These are phyloP conservation scores for Geoglossum glabrum DNA, from an alignment of 495 filamentous ascomycete species.

Conservation along the genomic window DNA sequence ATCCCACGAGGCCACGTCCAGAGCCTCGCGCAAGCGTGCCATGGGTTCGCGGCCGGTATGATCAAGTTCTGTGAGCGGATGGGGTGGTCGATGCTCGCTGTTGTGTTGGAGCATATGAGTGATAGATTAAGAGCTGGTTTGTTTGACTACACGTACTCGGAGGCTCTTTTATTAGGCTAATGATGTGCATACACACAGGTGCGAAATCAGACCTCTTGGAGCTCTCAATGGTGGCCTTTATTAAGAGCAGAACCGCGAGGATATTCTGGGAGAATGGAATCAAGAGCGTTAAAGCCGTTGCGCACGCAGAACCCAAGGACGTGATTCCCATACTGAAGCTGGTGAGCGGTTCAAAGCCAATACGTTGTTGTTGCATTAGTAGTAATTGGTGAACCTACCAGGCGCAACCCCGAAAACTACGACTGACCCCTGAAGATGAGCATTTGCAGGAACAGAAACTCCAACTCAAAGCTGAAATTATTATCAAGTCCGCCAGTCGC, in stretches of 20 bases:
- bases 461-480: constrained; percentile 43
- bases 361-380: background rate
- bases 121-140: constrained; percentile 46
- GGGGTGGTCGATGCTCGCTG: constrained; percentile 54
- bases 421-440: constrained; percentile 33
- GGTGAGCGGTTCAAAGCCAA: constrained; percentile 18
- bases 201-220: constrained; percentile 54
- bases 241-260: constrained; percentile 60
- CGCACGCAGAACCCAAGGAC: constrained; percentile 45
- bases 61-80: constrained; percentile 57
- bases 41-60: constrained; percentile 61
- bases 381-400: constrained; percentile 6
- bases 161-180: background rate
- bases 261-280: constrained; percentile 64
- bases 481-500: constrained; percentile 47
- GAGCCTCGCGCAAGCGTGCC: constrained; percentile 50
- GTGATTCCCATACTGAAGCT: constrained; percentile 50
- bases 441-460: constrained; percentile 44
- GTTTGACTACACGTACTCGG: background rate
- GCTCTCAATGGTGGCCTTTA: constrained; percentile 51
- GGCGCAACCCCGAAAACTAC: constrained; percentile 43
- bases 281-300: constrained; percentile 42
- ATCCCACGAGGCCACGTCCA: constrained; percentile 52
- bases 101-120: constrained; percentile 58
- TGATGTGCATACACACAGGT: constrained; percentile 12